Percentiles rank a stretch among this genome's conserved stretches.
phyloP scores from a whole-genome alignment of 768 basidiomycete genomes.

The Naganishia randhawae region DNA sequence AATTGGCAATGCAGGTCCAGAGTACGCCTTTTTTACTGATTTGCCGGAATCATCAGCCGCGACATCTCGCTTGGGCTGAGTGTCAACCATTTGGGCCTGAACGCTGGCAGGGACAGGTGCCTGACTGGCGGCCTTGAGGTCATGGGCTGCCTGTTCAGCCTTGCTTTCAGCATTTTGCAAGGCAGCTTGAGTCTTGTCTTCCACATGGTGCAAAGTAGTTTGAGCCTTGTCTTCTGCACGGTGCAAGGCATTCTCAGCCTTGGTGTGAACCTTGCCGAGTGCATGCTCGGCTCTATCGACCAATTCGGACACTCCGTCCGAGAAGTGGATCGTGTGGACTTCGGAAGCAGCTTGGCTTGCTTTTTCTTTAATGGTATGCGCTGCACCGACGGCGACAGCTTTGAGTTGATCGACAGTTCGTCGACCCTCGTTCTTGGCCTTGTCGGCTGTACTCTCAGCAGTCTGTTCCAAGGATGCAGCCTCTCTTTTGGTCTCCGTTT shows the following conservation, averaged over 20 bases:
- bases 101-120: constrained; percentile 30
- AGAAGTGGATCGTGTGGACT: constrained; percentile 53
- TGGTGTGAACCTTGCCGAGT: constrained; percentile 50
- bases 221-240: constrained; percentile 14
- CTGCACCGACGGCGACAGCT: constrained; percentile 38
- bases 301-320: constrained; percentile 66
- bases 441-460: constrained; percentile 31
- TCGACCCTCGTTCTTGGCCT: constrained; percentile 29
- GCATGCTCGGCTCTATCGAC: constrained; percentile 71
- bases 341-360: constrained; percentile 47
- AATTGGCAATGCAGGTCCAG: constrained; percentile 68
- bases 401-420: constrained; percentile 34
- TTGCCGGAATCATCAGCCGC: constrained; percentile 30
- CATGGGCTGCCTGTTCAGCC: constrained; percentile 15
- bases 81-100: constrained; percentile 30
- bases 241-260: constrained; percentile 30
- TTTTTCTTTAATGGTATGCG: constrained; percentile 38
- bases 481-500: constrained; percentile 27
- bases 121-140: constrained; percentile 3
- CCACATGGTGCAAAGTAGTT: constrained; percentile 6
- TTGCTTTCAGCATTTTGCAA: constrained; percentile 21
- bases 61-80: constrained; percentile 28
- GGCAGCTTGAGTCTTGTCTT: not conserved
- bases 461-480: constrained; percentile 31
- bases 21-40: constrained; percentile 56